phyloP scores from a whole-genome alignment of 129 eudicot species.

The Tagetes patula region DNA sequence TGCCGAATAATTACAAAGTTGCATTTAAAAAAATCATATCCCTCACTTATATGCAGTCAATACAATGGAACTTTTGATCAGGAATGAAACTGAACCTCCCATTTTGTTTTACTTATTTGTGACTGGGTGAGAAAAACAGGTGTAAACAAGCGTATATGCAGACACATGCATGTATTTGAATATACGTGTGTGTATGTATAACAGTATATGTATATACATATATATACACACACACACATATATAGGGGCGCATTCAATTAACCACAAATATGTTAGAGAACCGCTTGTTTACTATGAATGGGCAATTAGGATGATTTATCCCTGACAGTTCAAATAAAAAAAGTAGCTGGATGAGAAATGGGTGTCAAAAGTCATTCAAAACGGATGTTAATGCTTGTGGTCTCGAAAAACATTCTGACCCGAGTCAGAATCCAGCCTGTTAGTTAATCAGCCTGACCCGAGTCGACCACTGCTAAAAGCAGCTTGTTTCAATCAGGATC shows the following conservation, averaged over 20 bases:
- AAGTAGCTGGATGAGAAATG: neutral
- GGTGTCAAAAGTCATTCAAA: neutral
- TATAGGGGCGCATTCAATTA: no score
- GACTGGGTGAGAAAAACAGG: neutral
- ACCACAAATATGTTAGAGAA: no score
- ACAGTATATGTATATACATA: no score
- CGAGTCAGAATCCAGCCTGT: neutral
- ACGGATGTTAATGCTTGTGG: neutral
- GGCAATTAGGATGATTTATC: neutral
- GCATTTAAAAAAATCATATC: neutral
- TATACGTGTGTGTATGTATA: neutral
- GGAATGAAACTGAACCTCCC: neutral
- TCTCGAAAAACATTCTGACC: neutral
- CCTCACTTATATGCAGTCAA: neutral
- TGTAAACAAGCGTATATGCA: neutral
- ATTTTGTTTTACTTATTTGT: neutral
- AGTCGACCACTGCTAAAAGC: neutral
- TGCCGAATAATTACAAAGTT: neutral
- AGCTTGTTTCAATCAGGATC: neutral
- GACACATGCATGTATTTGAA: neutral
- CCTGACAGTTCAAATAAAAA: neutral
- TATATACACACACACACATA: no score
- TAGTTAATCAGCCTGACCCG: neutral
- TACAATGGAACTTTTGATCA: neutral
- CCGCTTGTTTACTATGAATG: neutral